A percentile compares a stretch with the other conserved stretches of the same genome.
These are phyloP conservation scores for Acer saccharum DNA, from an alignment of 345 rosid species.

Conservation along the genomic window DNA sequence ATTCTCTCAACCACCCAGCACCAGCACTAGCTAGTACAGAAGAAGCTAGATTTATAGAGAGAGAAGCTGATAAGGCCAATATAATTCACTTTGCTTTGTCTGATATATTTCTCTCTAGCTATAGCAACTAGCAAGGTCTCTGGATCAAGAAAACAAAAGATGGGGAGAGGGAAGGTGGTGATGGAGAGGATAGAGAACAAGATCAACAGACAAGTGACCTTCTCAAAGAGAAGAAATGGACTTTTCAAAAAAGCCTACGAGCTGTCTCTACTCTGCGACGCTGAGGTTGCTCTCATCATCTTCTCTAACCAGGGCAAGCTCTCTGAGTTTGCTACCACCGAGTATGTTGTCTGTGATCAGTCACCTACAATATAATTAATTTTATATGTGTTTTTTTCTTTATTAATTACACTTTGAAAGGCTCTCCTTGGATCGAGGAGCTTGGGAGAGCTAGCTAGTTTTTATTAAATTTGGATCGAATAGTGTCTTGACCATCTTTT, in stretches of 20 bases:
- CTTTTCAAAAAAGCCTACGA: slow-evolving; percentile 45
- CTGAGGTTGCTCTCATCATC: slow-evolving; percentile 41
- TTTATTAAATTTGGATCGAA: no score
- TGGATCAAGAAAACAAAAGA: not conserved
- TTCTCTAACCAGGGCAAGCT: slow-evolving; percentile 43
- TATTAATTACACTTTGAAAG: not conserved
- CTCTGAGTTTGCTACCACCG: slow-evolving; percentile 36
- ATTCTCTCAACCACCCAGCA: not conserved
- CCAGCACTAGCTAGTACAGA: not conserved
- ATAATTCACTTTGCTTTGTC: not conserved
- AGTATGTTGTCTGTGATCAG: slow-evolving; percentile 13
- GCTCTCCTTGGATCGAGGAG: not conserved
- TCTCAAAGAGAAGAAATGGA: slow-evolving; percentile 48
- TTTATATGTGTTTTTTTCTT: not conserved
- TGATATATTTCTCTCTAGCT: not conserved
- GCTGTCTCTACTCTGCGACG: slow-evolving; percentile 48
- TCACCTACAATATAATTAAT: no score
- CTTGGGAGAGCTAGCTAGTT: not conserved
- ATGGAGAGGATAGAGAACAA: slow-evolving; percentile 48
- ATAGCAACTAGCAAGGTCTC: no score
- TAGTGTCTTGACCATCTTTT: no score
- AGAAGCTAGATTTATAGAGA: not conserved
- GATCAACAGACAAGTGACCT: slow-evolving; percentile 46
- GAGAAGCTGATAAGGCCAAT: not conserved
- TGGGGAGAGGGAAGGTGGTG: slow-evolving; percentile 54